Percentiles rank a stretch among this genome's conserved stretches.
Conservation (phyloP, 1,139 yeast species). For the Diutina catenulata region DNA sequence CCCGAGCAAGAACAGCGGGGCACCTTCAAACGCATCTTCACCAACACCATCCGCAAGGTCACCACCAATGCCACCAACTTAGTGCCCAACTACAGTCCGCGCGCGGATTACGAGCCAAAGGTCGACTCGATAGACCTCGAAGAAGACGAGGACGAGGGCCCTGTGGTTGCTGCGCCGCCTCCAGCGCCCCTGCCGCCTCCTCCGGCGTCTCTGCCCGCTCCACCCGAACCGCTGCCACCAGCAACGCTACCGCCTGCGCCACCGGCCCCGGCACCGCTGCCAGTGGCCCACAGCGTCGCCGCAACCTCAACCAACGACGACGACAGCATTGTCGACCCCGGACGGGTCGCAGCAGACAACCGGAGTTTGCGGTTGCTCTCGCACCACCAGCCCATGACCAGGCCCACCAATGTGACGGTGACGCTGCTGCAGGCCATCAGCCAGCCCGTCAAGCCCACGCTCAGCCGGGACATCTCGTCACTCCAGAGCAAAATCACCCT, state of each 20-base stretch:
- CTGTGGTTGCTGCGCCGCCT: neutral
- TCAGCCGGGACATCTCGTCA: conserved; percentile 1
- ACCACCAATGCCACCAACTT: conserved; percentile 33
- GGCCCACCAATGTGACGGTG: neutral
- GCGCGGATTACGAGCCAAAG: conserved; percentile 5
- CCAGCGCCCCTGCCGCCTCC: neutral
- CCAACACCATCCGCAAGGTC: conserved; percentile 32
- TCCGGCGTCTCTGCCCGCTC: neutral
- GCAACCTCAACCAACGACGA: neutral
- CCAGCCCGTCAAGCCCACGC: neutral
- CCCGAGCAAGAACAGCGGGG: conserved; percentile 24
- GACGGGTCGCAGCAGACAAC: conserved; percentile 1
- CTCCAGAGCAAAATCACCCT: conserved; percentile 20
- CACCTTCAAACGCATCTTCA: conserved; percentile 19
- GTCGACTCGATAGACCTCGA: conserved; percentile 2
- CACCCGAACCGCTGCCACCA: neutral
- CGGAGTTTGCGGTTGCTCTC: neutral
- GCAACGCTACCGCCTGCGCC: neutral
- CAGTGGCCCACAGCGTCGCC: neutral
- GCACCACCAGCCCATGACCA: conserved; percentile 3
- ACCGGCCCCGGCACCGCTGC: neutral
- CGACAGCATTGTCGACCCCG: neutral
- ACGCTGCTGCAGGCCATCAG: neutral
- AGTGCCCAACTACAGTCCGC: conserved; percentile 19
- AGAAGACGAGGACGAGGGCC: neutral